Percentiles rank a stretch among this genome's conserved stretches.
phyloP scores from a whole-genome alignment of 2,329 filamentous ascomycete genomes.

The Diaporthe amygdali region DNA sequence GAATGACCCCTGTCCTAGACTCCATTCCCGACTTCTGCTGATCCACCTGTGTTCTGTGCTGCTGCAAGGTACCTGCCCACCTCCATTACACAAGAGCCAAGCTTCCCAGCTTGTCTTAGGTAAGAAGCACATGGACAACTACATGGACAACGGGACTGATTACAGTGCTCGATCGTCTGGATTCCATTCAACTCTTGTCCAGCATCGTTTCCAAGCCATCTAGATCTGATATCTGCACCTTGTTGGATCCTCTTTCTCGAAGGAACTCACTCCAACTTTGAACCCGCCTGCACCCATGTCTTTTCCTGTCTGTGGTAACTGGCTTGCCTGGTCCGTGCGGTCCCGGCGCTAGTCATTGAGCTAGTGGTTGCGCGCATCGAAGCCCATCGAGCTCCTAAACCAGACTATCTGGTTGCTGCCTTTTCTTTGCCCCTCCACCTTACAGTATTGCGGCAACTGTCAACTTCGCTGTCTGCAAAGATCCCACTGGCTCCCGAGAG shows the following conservation, averaged over 20 bases:
- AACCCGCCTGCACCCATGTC: too few species aligned
- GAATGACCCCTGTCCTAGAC: slow-evolving; percentile 1
- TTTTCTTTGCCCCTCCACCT: background rate
- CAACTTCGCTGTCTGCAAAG: background rate
- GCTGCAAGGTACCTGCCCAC: background rate
- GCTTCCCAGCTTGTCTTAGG: background rate
- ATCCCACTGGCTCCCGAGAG: background rate
- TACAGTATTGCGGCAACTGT: background rate
- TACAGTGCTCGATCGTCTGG: too few species aligned
- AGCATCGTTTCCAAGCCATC: background rate
- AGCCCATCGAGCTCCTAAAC: background rate
- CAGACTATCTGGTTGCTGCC: background rate
- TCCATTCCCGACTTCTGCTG: slow-evolving; percentile 1
- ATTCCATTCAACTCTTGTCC: too few species aligned
- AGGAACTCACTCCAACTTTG: background rate
- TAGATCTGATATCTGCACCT: background rate
- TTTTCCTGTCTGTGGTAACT: too few species aligned
- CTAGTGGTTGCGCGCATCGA: background rate
- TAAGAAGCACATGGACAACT: too few species aligned
- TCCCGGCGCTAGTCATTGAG: background rate
- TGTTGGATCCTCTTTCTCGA: background rate
- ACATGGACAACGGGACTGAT: background rate
- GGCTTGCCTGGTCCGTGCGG: slow-evolving; percentile 7
- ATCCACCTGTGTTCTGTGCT: slow-evolving; percentile 2
- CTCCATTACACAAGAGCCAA: background rate